phyloP scores from a whole-genome alignment of 768 basidiomycete genomes.

The Amanita exitialis region DNA sequence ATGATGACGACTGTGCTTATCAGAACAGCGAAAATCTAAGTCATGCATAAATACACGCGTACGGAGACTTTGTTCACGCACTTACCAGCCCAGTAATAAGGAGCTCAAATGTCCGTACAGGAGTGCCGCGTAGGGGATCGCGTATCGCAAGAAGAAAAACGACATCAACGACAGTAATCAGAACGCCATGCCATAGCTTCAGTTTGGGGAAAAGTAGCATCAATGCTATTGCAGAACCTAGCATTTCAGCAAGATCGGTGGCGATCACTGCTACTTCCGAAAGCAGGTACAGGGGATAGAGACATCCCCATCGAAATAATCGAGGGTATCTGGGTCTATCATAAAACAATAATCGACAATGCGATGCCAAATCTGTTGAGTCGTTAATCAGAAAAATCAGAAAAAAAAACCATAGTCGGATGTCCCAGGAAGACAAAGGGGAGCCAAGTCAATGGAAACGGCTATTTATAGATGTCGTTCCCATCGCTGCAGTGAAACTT shows the following conservation, averaged over 20 bases:
- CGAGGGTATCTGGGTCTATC: constrained; percentile 50
- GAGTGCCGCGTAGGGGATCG: constrained; percentile 57
- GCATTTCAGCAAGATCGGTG: constrained; percentile 73
- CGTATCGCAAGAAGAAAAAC: constrained; percentile 60
- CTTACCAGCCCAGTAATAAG: constrained; percentile 54
- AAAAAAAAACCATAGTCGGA: not conserved
- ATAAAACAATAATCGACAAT: constrained; percentile 56
- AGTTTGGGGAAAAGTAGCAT: constrained; percentile 63
- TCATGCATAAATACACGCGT: constrained; percentile 2
- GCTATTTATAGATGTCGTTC: not conserved
- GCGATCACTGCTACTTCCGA: constrained; percentile 67
- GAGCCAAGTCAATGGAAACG: not conserved
- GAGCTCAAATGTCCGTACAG: constrained; percentile 59
- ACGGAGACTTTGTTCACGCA: not conserved
- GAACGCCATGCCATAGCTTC: constrained; percentile 60
- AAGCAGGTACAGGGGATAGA: constrained; percentile 57
- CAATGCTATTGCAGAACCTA: constrained; percentile 76
- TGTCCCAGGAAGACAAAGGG: too few species aligned
- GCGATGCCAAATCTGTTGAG: constrained; percentile 34
- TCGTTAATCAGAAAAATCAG: not conserved
- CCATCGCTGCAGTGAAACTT: not conserved
- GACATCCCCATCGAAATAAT: constrained; percentile 45
- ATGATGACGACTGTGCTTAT: constrained; percentile 74
- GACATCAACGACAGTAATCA: constrained; percentile 62
- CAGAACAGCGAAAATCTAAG: constrained; percentile 59